Base-by-base conservation (phyloP, 257 asterid species). In the Capsicum baccatum region DNA sequence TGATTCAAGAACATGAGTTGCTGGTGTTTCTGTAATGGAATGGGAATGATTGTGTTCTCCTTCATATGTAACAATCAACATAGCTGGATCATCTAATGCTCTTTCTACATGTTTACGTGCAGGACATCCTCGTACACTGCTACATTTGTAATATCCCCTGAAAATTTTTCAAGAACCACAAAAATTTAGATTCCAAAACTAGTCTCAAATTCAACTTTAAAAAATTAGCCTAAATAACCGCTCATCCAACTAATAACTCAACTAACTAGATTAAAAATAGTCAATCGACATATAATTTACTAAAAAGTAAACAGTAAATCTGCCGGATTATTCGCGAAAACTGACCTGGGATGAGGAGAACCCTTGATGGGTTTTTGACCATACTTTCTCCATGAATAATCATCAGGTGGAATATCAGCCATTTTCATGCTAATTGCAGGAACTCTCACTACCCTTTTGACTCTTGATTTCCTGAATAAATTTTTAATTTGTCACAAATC, bases 321-420 rank as follows among this genome's bases (percentile, higher is more conserved):
- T 44, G 48, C 48, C 48, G 8, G 6, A 44, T 44, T 44, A 44
- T 44, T 44, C 6, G 48, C 6, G 48, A 6, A 52, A 78, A 52
- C 2, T 6, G 1, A 89, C 96, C 97, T 90, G 3, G 97, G 97
- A 81, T 93, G 96, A 13, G 97, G 97, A 16, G 97, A 93, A 21
- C 97, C 97, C 79, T 93, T 93, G 89, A 93, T 93, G 85, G 97
- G 97, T 83, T 93, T 93, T 86, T 93, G 97, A 64, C 97, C 97
- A 84, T 93, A 93, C 52, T 93, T 93, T 85, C 97, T 90, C 97
- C 97, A 93, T 3, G 97, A 93, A 87, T 86, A 92, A 87, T 93
- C 97, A 85, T 93, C 97, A 0, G 97, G 93, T 73, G 97, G 97
- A 85, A 93, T 93, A 88, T 93, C 97, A 13, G 97, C 93, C 94